phyloP scores from a whole-genome alignment of 2,329 filamentous ascomycete species.

The Whalleya microplaca region DNA sequence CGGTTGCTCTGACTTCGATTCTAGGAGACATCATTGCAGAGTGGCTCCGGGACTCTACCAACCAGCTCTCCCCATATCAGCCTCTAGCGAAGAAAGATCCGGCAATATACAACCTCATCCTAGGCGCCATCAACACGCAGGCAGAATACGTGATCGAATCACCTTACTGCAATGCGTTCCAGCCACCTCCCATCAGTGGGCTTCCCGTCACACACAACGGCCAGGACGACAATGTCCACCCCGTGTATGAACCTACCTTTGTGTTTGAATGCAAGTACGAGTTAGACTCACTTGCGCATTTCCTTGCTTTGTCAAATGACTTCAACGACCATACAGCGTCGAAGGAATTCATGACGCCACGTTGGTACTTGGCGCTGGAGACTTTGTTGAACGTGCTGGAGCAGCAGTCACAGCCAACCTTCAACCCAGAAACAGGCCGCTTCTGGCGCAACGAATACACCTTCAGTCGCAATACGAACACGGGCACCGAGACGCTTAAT shows the following conservation, averaged over 20 bases:
- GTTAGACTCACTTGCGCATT: constrained; percentile 91
- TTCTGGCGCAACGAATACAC: constrained; percentile 80
- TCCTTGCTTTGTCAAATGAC: constrained; percentile 82
- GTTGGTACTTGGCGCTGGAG: constrained; percentile 80
- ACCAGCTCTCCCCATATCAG: constrained; percentile 92
- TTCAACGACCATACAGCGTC: constrained; percentile 82
- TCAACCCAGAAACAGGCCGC: constrained; percentile 66
- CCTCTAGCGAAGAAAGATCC: constrained; percentile 79
- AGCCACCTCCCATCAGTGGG: constrained; percentile 84
- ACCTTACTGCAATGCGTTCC: constrained; percentile 98
- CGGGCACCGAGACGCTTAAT: constrained; percentile 87
- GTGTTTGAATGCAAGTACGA: constrained; percentile 99
- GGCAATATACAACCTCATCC: constrained; percentile 75
- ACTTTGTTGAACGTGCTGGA: constrained; percentile 75
- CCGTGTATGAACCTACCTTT: constrained; percentile 77
- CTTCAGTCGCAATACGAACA: constrained; percentile 79
- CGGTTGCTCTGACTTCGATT: neutral
- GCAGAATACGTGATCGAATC: constrained; percentile 91
- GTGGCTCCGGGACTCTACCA: constrained; percentile 91
- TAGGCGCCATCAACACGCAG: constrained; percentile 96
- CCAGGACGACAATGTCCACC: constrained; percentile 83
- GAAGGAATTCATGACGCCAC: constrained; percentile 73
- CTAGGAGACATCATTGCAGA: constrained; percentile 80
- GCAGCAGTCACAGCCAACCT: constrained; percentile 80
- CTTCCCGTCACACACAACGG: constrained; percentile 74